Evolutionary conservation across 257 asterid species (phyloP).

Genomic region (Jacaranda mimosifolia): DNA sequence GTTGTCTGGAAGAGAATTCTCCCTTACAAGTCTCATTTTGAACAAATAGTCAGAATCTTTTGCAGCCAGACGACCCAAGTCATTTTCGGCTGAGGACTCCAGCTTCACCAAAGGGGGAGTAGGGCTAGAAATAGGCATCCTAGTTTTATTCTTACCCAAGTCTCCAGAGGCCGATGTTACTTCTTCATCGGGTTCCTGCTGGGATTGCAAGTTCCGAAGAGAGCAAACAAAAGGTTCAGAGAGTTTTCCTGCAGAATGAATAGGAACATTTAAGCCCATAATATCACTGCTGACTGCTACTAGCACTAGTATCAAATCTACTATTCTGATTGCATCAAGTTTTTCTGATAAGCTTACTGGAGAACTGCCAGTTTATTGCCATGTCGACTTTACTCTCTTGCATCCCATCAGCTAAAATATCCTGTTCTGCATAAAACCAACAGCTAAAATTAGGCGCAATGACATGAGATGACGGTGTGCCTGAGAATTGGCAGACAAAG

Average conservation of each 20-base stretch:
- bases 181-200: constrained; percentile 45
- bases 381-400: constrained; percentile 27
- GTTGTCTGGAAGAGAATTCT: constrained; percentile 38
- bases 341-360: constrained; percentile 32
- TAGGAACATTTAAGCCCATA: constrained; percentile 26
- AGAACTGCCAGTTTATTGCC: constrained; percentile 29
- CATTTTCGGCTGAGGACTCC: constrained; percentile 61
- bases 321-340: constrained; percentile 16
- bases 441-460: not conserved
- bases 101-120: constrained; percentile 28
- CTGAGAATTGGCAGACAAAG: not conserved
- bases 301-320: constrained; percentile 8
- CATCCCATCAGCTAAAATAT: constrained; percentile 28
- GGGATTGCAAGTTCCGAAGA: constrained; percentile 29
- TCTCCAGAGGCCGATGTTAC: constrained; percentile 41
- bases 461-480: not conserved
- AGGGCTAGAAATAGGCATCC: not conserved
- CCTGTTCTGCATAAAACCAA: constrained; percentile 44
- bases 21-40: constrained; percentile 36
- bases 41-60: constrained; percentile 30
- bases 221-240: constrained; percentile 36
- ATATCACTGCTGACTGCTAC: constrained; percentile 25
- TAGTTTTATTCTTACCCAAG: constrained; percentile 24
- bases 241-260: constrained; percentile 26
- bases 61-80: constrained; percentile 26